A percentile compares a stretch with the other conserved stretches of the same genome.
These are phyloP conservation scores for Hanseniaspora occidentalis DNA, from an alignment of 805 yeast species.

Conservation along the genomic window DNA sequence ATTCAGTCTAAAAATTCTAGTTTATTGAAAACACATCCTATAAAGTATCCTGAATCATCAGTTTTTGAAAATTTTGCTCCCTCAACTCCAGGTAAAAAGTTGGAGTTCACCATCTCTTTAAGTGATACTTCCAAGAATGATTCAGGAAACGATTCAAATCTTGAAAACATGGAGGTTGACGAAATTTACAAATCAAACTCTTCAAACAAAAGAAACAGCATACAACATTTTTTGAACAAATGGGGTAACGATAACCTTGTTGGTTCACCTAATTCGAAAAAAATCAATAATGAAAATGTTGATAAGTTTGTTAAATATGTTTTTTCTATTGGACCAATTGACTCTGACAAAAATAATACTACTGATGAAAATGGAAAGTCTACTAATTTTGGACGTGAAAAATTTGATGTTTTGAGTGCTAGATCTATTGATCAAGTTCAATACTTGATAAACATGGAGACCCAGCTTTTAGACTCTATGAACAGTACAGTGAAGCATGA, in stretches of 20 bases:
- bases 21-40: background rate
- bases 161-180: too few relatives aligned
- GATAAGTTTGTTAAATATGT: slow-evolving; percentile 26
- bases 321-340: slow-evolving; percentile 24
- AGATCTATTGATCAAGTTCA: slow-evolving; percentile 61
- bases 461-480: slow-evolving; percentile 17
- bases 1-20: background rate
- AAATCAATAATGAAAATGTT: slow-evolving; percentile 8
- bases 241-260: slow-evolving; percentile 1
- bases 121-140: slow-evolving; percentile 11
- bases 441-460: slow-evolving; percentile 36
- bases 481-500: background rate
- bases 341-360: slow-evolving; percentile 8
- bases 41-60: slow-evolving; percentile 35
- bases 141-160: background rate
- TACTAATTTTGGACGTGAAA: slow-evolving; percentile 9
- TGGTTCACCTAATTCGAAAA: background rate
- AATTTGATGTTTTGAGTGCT: slow-evolving; percentile 56
- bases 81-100: slow-evolving; percentile 55
- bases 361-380: background rate
- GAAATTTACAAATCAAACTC: background rate
- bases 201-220: slow-evolving; percentile 2
- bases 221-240: slow-evolving; percentile 4
- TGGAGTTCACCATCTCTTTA: slow-evolving; percentile 28
- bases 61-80: slow-evolving; percentile 38